These are phyloP conservation scores for Pisolithus microcarpus DNA, from an alignment of 768 basidiomycete genomes.

Conservation along the genomic window DNA sequence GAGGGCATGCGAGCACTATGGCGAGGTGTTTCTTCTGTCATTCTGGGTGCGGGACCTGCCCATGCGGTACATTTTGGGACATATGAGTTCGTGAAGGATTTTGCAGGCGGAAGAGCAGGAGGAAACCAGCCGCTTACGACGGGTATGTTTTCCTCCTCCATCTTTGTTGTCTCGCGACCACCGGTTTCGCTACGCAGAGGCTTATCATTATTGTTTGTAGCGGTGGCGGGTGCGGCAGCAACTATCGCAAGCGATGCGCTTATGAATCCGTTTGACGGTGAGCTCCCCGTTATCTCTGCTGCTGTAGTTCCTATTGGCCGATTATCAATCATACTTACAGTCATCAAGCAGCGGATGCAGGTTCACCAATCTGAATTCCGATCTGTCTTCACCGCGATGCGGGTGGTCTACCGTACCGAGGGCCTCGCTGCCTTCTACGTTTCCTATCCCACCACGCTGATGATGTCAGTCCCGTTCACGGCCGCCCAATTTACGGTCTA, in stretches of 20 bases:
- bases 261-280: conserved; percentile 99
- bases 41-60: conserved; percentile 93
- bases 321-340: conserved; percentile 37
- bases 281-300: conserved; percentile 18
- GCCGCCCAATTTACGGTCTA: conserved; percentile 97
- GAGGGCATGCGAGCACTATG: conserved; percentile 89
- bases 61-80: conserved; percentile 97
- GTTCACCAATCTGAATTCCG: conserved; percentile 89
- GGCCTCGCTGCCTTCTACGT: conserved; percentile 92
- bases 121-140: conserved; percentile 85
- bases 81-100: conserved; percentile 90
- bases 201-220: conserved; percentile 35
- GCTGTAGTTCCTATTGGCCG: conserved; percentile 5
- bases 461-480: conserved; percentile 95
- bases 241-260: conserved; percentile 94
- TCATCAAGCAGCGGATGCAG: conserved; percentile 99
- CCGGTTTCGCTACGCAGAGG: not conserved
- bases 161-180: conserved; percentile 1
- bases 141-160: conserved; percentile 45
- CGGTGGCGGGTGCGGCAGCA: conserved; percentile 87
- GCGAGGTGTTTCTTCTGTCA: conserved; percentile 94
- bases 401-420: conserved; percentile 76
- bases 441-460: conserved; percentile 96
- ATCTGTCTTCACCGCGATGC: conserved; percentile 80
- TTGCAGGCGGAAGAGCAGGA: conserved; percentile 73